A percentile compares a stretch with the other conserved stretches of the same genome.
These are phyloP conservation scores for Linnemannia zychae DNA, from an alignment of 192 early-diverging fungal species.

Conservation along the genomic window DNA sequence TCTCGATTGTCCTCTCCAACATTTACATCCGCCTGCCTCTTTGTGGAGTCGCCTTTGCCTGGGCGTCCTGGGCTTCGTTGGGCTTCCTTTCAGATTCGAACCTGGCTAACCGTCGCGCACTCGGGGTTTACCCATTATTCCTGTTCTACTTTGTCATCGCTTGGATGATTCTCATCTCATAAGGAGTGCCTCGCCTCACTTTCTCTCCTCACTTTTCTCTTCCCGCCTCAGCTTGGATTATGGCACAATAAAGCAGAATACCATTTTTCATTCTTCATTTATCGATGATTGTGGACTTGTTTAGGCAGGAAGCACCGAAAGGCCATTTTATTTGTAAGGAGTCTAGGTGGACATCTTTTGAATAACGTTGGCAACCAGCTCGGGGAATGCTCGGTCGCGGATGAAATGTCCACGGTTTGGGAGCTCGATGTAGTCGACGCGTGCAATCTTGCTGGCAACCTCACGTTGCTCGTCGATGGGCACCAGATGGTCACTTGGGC, in stretches of 20 bases:
- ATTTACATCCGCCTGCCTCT: conserved; percentile 82
- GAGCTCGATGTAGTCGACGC: conserved; percentile 55
- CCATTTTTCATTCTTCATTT: background rate
- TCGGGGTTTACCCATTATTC: conserved; percentile 95
- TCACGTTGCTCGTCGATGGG: conserved; percentile 58
- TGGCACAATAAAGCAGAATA: background rate
- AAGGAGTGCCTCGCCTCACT: background rate
- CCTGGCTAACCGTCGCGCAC: conserved; percentile 84
- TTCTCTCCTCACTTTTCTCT: background rate
- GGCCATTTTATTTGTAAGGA: background rate
- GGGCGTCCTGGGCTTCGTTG: conserved; percentile 94
- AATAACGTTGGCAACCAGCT: conserved; percentile 51
- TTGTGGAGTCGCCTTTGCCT: conserved; percentile 82
- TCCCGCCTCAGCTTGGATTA: background rate
- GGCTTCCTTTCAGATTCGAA: conserved; percentile 92
- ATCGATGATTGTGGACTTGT: too few relatives aligned
- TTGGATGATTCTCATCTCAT: conserved; percentile 92
- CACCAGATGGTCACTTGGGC: conserved; percentile 50
- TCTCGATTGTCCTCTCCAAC: conserved; percentile 74
- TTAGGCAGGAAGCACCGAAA: too few relatives aligned
- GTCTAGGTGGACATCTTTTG: conserved; percentile 29
- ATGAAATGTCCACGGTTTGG: conserved; percentile 58
- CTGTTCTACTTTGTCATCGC: conserved; percentile 96
- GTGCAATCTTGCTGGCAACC: conserved; percentile 50
- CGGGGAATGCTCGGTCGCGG: conserved; percentile 41